These are phyloP conservation scores for Diaporthe ampelina DNA, from an alignment of 2,329 filamentous ascomycete species.

Conservation along the genomic window DNA sequence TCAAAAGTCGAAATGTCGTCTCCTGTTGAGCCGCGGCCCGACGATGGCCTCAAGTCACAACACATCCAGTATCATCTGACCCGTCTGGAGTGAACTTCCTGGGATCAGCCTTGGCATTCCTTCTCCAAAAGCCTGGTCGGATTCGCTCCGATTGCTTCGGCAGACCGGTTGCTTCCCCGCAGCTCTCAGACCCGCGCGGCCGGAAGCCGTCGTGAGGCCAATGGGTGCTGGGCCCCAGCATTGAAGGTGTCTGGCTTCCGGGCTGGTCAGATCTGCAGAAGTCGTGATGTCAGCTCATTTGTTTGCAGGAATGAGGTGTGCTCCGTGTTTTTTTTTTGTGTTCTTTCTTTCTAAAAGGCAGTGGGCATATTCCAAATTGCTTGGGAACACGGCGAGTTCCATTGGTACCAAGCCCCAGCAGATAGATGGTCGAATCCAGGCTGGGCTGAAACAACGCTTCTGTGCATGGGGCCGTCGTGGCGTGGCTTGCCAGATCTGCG, in stretches of 20 bases:
- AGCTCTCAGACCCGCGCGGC: conserved; percentile 34
- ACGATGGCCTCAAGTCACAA: conserved; percentile 4
- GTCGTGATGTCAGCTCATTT: conserved; percentile 35
- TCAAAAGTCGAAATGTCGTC: conserved; percentile 16
- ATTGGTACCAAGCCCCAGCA: conserved; percentile 27
- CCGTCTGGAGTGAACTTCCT: conserved; percentile 2
- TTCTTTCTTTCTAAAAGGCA: background rate
- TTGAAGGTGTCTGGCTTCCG: background rate
- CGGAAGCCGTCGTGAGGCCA: conserved; percentile 21
- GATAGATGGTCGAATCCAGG: conserved; percentile 10
- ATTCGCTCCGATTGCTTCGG: conserved; percentile 31
- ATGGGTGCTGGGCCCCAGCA: background rate
- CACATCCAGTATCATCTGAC: background rate
- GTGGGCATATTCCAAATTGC: background rate
- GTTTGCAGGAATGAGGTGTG: conserved; percentile 2
- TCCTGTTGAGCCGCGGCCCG: conserved; percentile 9
- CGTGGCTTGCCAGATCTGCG: conserved; percentile 35
- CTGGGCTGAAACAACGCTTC: conserved; percentile 36
- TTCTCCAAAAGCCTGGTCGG: conserved; percentile 8
- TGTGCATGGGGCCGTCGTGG: conserved; percentile 33
- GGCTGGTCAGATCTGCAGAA: conserved; percentile 16
- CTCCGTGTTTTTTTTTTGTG: background rate
- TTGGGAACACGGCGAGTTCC: conserved; percentile 23
- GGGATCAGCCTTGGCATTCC: conserved; percentile 11
- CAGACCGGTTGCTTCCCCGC: conserved; percentile 25